Evolutionary conservation across 352 stramenopile species (phyloP).

Genomic region (Pythium utonaiense): DNA sequence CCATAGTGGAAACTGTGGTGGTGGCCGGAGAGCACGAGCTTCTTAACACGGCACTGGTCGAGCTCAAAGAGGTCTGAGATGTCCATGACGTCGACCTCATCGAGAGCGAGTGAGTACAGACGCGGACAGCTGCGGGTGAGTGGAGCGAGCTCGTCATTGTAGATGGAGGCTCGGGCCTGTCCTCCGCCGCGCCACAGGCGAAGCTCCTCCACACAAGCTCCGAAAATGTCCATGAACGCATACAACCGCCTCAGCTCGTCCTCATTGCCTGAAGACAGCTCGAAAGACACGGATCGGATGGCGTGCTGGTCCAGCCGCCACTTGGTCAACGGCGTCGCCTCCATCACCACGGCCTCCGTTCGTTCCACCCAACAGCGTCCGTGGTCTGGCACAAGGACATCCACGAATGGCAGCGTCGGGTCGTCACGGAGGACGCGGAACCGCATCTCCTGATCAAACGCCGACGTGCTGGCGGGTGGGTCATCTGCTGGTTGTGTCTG

Average conservation of each 20-base stretch:
- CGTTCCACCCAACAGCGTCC: slow-evolving; percentile 6
- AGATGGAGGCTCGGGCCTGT: no score
- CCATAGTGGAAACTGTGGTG: not conserved
- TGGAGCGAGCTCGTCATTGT: not conserved
- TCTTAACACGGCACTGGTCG: not conserved
- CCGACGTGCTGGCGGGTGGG: no score
- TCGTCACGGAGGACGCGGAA: slow-evolving; percentile 7
- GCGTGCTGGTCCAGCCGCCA: slow-evolving; percentile 2
- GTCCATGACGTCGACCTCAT: not conserved
- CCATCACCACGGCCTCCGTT: not conserved
- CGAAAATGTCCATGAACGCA: not conserved
- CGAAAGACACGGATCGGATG: not conserved
- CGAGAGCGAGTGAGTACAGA: not conserved
- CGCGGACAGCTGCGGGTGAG: not conserved
- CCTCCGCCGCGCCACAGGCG: not conserved
- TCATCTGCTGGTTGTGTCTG: no score
- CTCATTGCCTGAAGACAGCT: not conserved
- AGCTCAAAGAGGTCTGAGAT: not conserved
- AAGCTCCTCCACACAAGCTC: not conserved
- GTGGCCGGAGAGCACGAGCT: not conserved
- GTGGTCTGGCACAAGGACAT: slow-evolving; percentile 3
- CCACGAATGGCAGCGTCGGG: not conserved
- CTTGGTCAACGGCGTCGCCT: not conserved
- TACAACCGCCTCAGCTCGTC: not conserved
- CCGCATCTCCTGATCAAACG: not conserved